Conservation (phyloP, 2,329 filamentous ascomycete species). For the Alternaria ventricosa region DNA sequence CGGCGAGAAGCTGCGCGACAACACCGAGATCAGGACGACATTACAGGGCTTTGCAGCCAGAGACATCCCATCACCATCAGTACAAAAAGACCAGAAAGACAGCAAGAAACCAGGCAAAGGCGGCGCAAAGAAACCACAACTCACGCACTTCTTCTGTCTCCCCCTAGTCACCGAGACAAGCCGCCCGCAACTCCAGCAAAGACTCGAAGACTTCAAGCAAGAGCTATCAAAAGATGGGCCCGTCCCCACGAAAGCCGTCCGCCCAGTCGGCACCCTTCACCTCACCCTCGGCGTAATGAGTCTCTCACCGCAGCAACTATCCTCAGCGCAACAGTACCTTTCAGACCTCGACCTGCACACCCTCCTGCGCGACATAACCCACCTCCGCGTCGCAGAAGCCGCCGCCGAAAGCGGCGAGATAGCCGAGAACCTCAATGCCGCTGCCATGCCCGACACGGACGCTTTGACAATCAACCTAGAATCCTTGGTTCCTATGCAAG, state of each 20-base stretch:
- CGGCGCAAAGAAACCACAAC: conserved; percentile 50
- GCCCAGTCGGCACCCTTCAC: conserved; percentile 82
- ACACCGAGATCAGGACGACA: conserved; percentile 31
- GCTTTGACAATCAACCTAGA: conserved; percentile 53
- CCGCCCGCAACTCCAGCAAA: conserved; percentile 68
- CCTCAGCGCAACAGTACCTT: conserved; percentile 53
- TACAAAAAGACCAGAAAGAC: conserved; percentile 11
- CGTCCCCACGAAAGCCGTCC: conserved; percentile 71
- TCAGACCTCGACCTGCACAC: conserved; percentile 52
- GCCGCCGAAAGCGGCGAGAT: conserved; percentile 27
- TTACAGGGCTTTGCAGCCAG: conserved; percentile 21
- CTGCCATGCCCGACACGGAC: conserved; percentile 32
- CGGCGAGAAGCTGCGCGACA: conserved; percentile 41
- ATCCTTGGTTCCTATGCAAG: conserved; percentile 67
- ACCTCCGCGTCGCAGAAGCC: conserved; percentile 15
- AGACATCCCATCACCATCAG: conserved; percentile 18
- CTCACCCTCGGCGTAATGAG: conserved; percentile 88
- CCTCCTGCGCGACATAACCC: conserved; percentile 28
- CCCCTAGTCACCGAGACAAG: conserved; percentile 70
- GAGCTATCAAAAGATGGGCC: conserved; percentile 51
- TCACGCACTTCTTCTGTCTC: conserved; percentile 79
- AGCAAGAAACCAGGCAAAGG: conserved; percentile 19
- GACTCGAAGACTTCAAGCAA: conserved; percentile 65
- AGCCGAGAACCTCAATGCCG: conserved; percentile 37
- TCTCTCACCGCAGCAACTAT: conserved; percentile 61